Percentiles rank a stretch among this genome's conserved stretches.
These are phyloP conservation scores for Acacia melanoxylon DNA, from an alignment of 306 rosid genomes.

Conservation along the genomic window DNA sequence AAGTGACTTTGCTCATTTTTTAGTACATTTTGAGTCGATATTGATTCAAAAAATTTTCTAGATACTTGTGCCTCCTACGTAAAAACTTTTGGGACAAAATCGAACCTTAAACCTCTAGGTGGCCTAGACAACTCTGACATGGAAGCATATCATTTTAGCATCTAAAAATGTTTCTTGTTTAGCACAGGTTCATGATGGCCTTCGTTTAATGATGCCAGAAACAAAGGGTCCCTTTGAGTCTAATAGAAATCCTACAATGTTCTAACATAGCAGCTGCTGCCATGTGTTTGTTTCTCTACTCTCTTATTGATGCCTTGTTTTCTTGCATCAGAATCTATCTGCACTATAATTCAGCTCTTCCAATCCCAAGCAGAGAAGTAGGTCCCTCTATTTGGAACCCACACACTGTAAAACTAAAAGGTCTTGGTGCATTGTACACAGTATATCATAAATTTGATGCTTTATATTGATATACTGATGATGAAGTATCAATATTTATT, in stretches of 20 bases:
- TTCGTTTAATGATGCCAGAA: conserved; percentile 55
- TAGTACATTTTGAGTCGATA: too few relatives aligned
- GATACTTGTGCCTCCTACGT: too few relatives aligned
- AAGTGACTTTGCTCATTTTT: too few relatives aligned
- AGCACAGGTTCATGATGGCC: conserved; percentile 34
- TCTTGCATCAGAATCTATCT: conserved; percentile 32
- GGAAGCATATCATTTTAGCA: conserved; percentile 34
- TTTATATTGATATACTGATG: too few relatives aligned
- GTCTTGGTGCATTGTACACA: background rate
- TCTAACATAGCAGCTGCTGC: conserved; percentile 62
- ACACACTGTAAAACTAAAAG: background rate
- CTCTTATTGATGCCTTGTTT: conserved; percentile 30
- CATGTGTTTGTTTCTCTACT: conserved; percentile 50
- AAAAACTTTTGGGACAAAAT: too few relatives aligned
- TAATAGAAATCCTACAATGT: conserved; percentile 45
- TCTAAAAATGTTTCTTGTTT: conserved; percentile 37
- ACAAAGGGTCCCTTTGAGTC: conserved; percentile 33
- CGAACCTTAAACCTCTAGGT: background rate
- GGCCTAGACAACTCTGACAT: conserved; percentile 61
- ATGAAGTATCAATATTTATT: background rate
- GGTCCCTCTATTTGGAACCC: conserved; percentile 34
- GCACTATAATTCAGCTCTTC: conserved; percentile 1
- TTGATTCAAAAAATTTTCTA: too few relatives aligned
- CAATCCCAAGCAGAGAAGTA: conserved; percentile 38
- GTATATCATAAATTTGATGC: background rate